phyloP scores from a whole-genome alignment of 78 protist species.

The Dictyostelium intermedium region DNA sequence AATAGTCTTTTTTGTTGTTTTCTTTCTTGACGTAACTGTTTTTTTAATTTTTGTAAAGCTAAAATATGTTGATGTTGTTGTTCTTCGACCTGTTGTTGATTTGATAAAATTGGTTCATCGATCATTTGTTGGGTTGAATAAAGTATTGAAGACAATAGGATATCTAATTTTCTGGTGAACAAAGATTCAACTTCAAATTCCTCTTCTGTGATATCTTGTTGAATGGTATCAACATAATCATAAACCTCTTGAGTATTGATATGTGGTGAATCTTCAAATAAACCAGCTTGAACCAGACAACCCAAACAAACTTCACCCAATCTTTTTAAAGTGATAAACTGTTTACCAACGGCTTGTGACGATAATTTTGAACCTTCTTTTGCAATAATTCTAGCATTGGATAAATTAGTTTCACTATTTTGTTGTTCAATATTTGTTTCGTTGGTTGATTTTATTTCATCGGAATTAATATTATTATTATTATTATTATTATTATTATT shows the following conservation, averaged over 20 bases:
- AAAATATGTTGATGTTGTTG: not conserved
- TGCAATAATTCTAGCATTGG: conserved; percentile 3
- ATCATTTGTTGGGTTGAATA: conserved; percentile 27
- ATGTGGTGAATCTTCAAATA: conserved; percentile 28
- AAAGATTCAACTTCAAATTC: conserved; percentile 23
- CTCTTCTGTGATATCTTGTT: not conserved
- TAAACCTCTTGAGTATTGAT: not conserved
- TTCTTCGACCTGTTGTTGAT: not conserved
- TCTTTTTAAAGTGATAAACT: conserved; percentile 34
- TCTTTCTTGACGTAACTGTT: not conserved
- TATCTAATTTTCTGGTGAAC: conserved; percentile 2
- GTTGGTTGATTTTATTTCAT: not conserved
- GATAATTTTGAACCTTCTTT: conserved; percentile 31
- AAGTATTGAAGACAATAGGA: not conserved
- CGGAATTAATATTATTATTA: too few relatives aligned
- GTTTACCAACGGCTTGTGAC: not conserved
- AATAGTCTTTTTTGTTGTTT: not conserved
- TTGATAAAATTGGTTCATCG: conserved; percentile 10
- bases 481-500: not conserved
- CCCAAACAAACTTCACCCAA: conserved; percentile 45
- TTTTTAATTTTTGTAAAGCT: not conserved
- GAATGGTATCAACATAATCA: conserved; percentile 10
- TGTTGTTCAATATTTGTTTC: not conserved
- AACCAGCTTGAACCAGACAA: conserved; percentile 18
- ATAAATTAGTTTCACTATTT: not conserved